phyloP scores from a whole-genome alignment of 2,329 filamentous ascomycete species.

The Pezicula radicicola region DNA sequence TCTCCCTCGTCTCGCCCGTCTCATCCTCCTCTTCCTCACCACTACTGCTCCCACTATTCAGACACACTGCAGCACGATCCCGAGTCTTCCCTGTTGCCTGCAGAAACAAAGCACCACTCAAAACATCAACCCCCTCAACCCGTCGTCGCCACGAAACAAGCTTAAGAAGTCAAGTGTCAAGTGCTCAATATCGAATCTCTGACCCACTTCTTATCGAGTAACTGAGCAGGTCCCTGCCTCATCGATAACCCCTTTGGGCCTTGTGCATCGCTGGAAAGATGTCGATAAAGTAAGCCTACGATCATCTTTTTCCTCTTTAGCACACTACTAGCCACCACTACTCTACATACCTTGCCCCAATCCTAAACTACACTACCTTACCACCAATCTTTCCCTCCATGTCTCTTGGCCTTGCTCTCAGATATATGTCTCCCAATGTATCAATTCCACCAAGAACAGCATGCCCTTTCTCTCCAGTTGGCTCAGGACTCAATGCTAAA shows the following conservation, averaged over 20 bases:
- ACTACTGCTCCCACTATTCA: too few relatives aligned
- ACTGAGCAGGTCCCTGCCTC: slow-evolving; percentile 8
- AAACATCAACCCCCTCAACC: too few relatives aligned
- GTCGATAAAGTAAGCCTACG: slow-evolving; percentile 49
- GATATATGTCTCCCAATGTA: slow-evolving; percentile 19
- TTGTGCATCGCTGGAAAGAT: slow-evolving; percentile 34
- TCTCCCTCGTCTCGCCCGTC: too few relatives aligned
- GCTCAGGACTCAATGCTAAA: slow-evolving; percentile 24
- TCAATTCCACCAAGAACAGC: slow-evolving; percentile 27
- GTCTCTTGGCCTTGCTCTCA: slow-evolving; percentile 5
- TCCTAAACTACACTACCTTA: slow-evolving; percentile 9
- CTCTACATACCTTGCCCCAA: slow-evolving; percentile 10
- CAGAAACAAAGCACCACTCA: too few relatives aligned
- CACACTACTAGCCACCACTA: background rate
- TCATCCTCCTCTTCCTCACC: too few relatives aligned
- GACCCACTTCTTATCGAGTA: slow-evolving; percentile 2
- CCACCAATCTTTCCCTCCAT: background rate
- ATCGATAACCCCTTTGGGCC: slow-evolving; percentile 4
- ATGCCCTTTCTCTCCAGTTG: slow-evolving; percentile 23
- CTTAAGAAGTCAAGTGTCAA: background rate
- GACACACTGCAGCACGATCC: too few relatives aligned
- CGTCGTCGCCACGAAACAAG: too few relatives aligned
- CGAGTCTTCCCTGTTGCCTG: too few relatives aligned
- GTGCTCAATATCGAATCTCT: background rate
- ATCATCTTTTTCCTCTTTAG: slow-evolving; percentile 14